Evolutionary conservation across 805 yeast species (phyloP).

Genomic region (Komagataella populi): DNA sequence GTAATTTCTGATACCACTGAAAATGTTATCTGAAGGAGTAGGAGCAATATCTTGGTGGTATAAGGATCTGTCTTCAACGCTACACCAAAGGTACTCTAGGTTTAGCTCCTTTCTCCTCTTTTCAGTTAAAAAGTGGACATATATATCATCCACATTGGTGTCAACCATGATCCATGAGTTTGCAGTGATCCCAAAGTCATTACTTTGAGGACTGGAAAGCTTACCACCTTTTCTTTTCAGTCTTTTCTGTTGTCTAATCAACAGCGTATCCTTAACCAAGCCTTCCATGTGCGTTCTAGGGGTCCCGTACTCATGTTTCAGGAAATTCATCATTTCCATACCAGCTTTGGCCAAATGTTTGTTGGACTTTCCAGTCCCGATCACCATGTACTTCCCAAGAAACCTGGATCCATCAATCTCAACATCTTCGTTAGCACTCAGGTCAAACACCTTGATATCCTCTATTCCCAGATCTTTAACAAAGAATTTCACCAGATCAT

Average conservation of each 20-base stretch:
- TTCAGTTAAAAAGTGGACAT: constrained; percentile 60
- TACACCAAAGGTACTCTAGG: constrained; percentile 57
- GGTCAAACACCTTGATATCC: constrained; percentile 52
- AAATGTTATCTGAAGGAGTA: constrained; percentile 22
- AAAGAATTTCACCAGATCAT: constrained; percentile 29
- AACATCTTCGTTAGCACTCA: constrained; percentile 23
- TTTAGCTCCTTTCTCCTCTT: constrained; percentile 56
- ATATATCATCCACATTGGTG: constrained; percentile 45
- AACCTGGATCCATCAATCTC: constrained; percentile 23
- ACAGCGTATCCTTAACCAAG: constrained; percentile 40
- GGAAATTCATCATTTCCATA: constrained; percentile 34
- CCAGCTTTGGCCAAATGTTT: constrained; percentile 68
- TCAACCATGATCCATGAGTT: constrained; percentile 83
- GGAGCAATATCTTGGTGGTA: constrained; percentile 12
- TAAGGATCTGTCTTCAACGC: constrained; percentile 21
- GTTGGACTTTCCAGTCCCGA: constrained; percentile 66
- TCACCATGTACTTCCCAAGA: constrained; percentile 35
- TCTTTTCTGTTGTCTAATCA: constrained; percentile 36
- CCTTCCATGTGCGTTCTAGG: constrained; percentile 46
- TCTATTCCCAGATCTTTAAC: constrained; percentile 51
- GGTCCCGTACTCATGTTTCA: constrained; percentile 31
- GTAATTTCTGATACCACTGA: constrained; percentile 28
- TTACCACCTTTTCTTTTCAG: constrained; percentile 40
- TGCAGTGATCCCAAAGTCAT: constrained; percentile 39
- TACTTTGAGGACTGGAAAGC: constrained; percentile 36